A percentile compares a stretch with the other conserved stretches of the same genome.
phyloP scores from a whole-genome alignment of 1,139 yeast species.

The Yamadazyma dushanensis region DNA sequence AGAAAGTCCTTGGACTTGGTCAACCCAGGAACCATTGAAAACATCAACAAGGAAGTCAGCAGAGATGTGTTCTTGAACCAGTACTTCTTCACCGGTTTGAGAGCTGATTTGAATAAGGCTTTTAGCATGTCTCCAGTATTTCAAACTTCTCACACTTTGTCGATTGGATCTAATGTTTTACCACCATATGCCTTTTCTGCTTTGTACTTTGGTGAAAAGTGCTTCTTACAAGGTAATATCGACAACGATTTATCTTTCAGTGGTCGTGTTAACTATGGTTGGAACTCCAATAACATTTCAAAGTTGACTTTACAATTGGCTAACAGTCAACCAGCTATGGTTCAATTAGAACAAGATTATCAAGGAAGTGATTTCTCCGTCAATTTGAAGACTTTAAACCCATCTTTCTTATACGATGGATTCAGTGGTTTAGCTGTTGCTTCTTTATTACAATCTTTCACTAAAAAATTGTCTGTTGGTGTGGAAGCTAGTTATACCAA shows the following conservation, averaged over 20 bases:
- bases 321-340: conserved; percentile 88
- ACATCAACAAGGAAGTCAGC: conserved; percentile 87
- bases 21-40: conserved; percentile 95
- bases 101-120: conserved; percentile 95
- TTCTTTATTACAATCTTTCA: conserved; percentile 84
- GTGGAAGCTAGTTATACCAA: conserved; percentile 89
- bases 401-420: conserved; percentile 71
- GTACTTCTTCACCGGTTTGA: conserved; percentile 91
- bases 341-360: conserved; percentile 94
- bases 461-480: conserved; percentile 85
- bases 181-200: conserved; percentile 94
- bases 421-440: conserved; percentile 84
- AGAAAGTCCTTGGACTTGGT: conserved; percentile 78
- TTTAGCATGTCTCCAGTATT: conserved; percentile 91
- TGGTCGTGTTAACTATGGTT: conserved; percentile 90
- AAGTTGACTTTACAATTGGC: conserved; percentile 89
- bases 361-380: conserved; percentile 86
- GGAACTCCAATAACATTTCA: conserved; percentile 78
- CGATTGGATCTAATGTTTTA: conserved; percentile 81
- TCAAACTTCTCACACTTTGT: conserved; percentile 94
- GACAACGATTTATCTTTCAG: conserved; percentile 84
- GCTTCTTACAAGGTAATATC: conserved; percentile 86
- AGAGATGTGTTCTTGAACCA: conserved; percentile 90
- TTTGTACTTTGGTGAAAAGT: conserved; percentile 81
- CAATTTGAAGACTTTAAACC: conserved; percentile 90